Percentiles rank a stretch among this genome's conserved stretches.
These are phyloP conservation scores for Prototheca cutis DNA, from an alignment of 163 green algal species.

Conservation along the genomic window DNA sequence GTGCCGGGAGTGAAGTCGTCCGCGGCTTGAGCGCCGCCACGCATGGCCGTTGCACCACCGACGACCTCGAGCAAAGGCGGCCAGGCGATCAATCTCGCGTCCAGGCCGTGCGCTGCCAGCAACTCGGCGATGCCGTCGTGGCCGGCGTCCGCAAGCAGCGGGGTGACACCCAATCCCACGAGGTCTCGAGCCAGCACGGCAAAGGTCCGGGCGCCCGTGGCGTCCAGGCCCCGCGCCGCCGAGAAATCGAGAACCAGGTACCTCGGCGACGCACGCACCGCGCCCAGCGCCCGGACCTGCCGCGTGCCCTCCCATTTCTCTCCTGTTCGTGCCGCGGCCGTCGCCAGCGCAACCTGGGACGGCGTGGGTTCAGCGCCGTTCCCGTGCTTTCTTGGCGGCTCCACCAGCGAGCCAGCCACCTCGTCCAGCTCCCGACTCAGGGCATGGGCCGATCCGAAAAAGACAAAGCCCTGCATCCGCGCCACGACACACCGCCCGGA, in stretches of 20 bases:
- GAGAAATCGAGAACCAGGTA: constrained; percentile 47
- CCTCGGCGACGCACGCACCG: constrained; percentile 21
- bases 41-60: too few species aligned
- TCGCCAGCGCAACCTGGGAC: constrained; percentile 4
- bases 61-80: constrained; percentile 1
- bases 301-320: constrained; percentile 6
- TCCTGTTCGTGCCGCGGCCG: not conserved
- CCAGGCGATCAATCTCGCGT: not conserved
- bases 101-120: not conserved
- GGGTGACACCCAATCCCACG: constrained; percentile 12
- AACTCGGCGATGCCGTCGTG: not conserved
- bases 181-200: constrained; percentile 22
- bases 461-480: constrained; percentile 67
- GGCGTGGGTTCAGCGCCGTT: not conserved
- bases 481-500: constrained; percentile 37
- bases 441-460: constrained; percentile 62
- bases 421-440: constrained; percentile 47
- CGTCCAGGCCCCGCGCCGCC: constrained; percentile 48
- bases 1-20: too few species aligned
- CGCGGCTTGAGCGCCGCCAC: not conserved
- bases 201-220: constrained; percentile 56
- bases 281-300: constrained; percentile 14
- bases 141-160: constrained; percentile 2
- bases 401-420: not conserved
- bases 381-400: too few species aligned